These are phyloP conservation scores for Chlamydomonas sphaeroides DNA, from an alignment of 139 green algal species.

Conservation along the genomic window DNA sequence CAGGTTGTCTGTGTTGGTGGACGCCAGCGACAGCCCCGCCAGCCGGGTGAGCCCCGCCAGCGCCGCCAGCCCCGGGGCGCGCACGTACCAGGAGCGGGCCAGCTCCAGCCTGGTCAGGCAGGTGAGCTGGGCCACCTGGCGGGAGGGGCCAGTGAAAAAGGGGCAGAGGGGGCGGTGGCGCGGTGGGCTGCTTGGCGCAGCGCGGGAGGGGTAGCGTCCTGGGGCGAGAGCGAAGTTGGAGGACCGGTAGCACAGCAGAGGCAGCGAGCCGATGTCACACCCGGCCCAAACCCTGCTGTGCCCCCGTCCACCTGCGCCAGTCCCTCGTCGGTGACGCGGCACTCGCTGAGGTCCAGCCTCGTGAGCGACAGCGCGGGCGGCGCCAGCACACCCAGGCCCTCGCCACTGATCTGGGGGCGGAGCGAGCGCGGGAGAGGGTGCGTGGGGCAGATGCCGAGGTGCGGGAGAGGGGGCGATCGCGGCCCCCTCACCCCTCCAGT, in stretches of 20 bases:
- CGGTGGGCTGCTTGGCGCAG: too few species aligned
- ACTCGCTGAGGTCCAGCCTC: conserved; percentile 23
- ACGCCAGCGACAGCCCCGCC: conserved; percentile 10
- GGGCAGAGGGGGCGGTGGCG: too few species aligned
- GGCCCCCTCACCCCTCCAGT: not conserved
- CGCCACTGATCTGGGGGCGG: conserved; percentile 7
- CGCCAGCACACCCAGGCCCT: not conserved
- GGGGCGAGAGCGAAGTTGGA: too few species aligned
- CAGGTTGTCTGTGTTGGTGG: conserved; percentile 33
- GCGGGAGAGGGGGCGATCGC: not conserved
- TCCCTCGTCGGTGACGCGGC: conserved; percentile 13
- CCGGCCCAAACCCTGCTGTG: too few species aligned
- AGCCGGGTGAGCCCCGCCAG: conserved; percentile 20
- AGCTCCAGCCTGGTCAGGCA: conserved; percentile 7
- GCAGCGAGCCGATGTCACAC: too few species aligned
- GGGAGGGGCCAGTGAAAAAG: too few species aligned
- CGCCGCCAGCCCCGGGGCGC: not conserved
- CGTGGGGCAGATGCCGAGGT: not conserved
- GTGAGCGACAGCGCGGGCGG: not conserved
- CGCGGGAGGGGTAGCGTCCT: too few species aligned
- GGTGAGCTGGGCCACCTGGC: conserved; percentile 9
- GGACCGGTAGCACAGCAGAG: too few species aligned
- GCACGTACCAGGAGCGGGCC: conserved; percentile 11
- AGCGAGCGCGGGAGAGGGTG: not conserved
- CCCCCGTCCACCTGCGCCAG: conserved; percentile 2